Evolutionary conservation across 345 rosid species (phyloP).

Genomic region (Corymbia maculata): DNA sequence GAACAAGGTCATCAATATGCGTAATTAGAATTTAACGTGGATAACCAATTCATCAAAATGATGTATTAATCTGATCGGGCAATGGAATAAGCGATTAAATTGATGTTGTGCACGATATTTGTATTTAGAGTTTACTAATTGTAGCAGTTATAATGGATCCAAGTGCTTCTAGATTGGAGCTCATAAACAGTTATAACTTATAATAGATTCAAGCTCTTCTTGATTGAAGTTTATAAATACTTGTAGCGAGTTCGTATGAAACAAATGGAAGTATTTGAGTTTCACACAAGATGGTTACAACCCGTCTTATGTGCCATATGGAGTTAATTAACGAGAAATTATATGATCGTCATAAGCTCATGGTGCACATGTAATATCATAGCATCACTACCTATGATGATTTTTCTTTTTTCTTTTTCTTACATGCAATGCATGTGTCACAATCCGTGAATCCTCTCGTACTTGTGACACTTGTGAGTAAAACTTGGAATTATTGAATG

Average conservation of each 20-base stretch:
- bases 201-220: neutral
- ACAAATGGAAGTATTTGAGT: neutral
- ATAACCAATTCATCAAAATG: neutral
- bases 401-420: no score
- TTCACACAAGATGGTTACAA: neutral
- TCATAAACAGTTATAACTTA: neutral
- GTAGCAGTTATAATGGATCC: neutral
- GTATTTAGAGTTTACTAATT: neutral
- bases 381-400: no score
- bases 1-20: neutral
- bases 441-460: no score
- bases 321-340: no score
- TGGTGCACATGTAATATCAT: no score
- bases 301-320: no score
- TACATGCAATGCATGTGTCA: neutral
- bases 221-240: neutral
- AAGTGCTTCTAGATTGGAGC: fast-evolving
- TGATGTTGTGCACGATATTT: neutral
- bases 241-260: fast-evolving
- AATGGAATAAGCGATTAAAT: no score
- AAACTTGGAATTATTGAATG: no score
- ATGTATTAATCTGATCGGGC: neutral
- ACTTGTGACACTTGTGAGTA: no score
- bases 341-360: fast-evolving
- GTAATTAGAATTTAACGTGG: neutral